Evolutionary conservation across 768 basidiomycete species (phyloP).

Genomic region (Suillus luteus): DNA sequence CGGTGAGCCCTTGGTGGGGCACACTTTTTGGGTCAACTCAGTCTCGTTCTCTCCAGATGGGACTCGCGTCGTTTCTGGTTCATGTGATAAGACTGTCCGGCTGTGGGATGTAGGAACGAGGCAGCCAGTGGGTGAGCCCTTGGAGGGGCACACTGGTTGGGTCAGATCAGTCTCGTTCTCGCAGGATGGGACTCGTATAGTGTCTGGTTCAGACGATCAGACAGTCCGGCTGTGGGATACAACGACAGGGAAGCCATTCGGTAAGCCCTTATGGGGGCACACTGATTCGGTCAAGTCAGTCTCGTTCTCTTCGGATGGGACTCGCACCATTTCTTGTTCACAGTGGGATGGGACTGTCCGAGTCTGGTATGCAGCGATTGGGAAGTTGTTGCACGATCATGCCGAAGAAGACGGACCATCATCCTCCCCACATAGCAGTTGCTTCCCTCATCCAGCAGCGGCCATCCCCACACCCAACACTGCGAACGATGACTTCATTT

Average conservation of each 20-base stretch:
- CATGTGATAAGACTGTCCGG: no score
- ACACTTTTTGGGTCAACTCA: fast-evolving
- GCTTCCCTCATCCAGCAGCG: background rate
- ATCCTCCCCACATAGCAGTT: background rate
- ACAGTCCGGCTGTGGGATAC: no score
- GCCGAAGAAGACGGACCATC: background rate
- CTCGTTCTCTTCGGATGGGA: no score
- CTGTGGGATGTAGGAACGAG: no score
- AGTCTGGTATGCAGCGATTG: background rate
- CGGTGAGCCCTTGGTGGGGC: background rate
- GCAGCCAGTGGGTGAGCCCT: no score
- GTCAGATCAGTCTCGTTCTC: no score
- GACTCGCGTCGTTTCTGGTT: background rate
- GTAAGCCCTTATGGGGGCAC: no score
- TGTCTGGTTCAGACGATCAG: no score
- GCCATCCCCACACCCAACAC: background rate
- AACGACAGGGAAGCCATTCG: no score
- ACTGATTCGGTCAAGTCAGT: no score
- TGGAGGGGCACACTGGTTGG: no score
- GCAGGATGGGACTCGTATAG: no score
- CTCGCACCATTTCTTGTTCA: background rate
- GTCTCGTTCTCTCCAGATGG: background rate
- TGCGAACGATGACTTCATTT: background rate
- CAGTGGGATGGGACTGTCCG: background rate
- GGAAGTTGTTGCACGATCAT: background rate